Conservation (phyloP, 2,329 filamentous ascomycete genomes). For the Colletotrichum theobromicola region DNA sequence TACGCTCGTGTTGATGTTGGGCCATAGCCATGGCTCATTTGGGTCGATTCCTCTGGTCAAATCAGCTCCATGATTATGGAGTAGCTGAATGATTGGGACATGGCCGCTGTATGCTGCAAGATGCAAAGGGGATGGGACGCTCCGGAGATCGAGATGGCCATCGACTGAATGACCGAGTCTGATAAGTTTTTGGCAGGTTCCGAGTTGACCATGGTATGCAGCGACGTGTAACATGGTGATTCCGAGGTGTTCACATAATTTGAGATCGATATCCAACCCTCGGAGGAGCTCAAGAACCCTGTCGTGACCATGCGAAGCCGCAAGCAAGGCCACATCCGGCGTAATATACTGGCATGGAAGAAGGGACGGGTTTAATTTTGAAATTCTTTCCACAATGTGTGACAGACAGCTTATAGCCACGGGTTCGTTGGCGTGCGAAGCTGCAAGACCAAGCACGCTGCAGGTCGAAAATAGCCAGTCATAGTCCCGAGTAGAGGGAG, state of each 20-base stretch:
- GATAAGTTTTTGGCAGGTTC: neutral
- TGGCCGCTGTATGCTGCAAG: neutral
- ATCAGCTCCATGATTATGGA: neutral
- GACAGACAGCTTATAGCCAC: too few species aligned
- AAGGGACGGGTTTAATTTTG: too few species aligned
- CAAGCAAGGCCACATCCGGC: neutral
- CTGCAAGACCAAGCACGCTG: too few species aligned
- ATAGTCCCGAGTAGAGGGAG: too few species aligned
- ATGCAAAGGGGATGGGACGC: neutral
- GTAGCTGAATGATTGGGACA: neutral
- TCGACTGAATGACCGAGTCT: neutral
- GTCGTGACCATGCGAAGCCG: neutral
- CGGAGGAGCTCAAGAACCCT: neutral
- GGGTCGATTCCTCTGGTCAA: neutral
- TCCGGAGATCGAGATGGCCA: fast-evolving
- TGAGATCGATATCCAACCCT: neutral
- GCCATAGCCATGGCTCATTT: too few species aligned
- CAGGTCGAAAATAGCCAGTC: too few species aligned
- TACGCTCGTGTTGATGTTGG: too few species aligned
- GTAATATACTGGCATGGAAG: neutral
- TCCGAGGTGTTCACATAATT: neutral
- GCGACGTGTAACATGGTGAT: neutral
- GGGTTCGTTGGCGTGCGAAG: too few species aligned
- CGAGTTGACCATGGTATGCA: neutral
- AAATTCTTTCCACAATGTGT: too few species aligned